Evolutionary conservation across 176 grass and related monocot species (phyloP).

Genomic region (Neostapfia colusana): DNA sequence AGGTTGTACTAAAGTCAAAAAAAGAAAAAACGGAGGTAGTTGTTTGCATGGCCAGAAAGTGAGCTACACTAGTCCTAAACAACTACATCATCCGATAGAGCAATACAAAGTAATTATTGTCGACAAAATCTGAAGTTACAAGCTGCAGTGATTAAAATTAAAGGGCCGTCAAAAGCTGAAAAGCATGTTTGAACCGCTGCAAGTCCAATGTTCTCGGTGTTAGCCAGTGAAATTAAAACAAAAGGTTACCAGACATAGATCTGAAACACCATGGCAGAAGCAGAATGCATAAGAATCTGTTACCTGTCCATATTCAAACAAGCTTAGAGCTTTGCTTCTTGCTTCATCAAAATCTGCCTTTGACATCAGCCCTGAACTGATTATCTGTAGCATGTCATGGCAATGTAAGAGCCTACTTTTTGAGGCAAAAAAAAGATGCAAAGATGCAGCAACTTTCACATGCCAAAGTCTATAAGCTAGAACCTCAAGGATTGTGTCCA

Average conservation of each 20-base stretch:
- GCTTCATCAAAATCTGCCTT: conserved; percentile 85
- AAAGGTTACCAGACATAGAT: conserved; percentile 2
- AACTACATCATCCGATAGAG: not conserved
- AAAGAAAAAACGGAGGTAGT: not conserved
- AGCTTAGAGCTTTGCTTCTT: conserved; percentile 74
- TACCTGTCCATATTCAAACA: conserved; percentile 93
- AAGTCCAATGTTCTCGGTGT: not conserved
- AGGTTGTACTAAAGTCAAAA: not conserved
- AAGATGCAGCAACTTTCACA: not conserved
- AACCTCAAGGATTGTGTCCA: not conserved
- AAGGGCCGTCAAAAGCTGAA: not conserved
- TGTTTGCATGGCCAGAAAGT: not conserved
- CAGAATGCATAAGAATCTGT: not conserved
- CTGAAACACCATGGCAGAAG: conserved; percentile 14
- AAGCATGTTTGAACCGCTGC: not conserved
- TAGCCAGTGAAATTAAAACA: not conserved
- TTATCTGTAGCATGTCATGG: conserved; percentile 56
- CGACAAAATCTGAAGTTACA: not conserved
- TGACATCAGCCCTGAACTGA: conserved; percentile 77
- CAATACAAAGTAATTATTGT: not conserved
- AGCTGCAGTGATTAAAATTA: not conserved
- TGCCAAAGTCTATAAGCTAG: not conserved
- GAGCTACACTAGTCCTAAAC: not conserved
- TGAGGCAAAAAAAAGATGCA: not conserved
- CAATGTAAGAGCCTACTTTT: conserved; percentile 21